phyloP scores from a whole-genome alignment of 2,329 filamentous ascomycete genomes.

The Apiospora aurea region DNA sequence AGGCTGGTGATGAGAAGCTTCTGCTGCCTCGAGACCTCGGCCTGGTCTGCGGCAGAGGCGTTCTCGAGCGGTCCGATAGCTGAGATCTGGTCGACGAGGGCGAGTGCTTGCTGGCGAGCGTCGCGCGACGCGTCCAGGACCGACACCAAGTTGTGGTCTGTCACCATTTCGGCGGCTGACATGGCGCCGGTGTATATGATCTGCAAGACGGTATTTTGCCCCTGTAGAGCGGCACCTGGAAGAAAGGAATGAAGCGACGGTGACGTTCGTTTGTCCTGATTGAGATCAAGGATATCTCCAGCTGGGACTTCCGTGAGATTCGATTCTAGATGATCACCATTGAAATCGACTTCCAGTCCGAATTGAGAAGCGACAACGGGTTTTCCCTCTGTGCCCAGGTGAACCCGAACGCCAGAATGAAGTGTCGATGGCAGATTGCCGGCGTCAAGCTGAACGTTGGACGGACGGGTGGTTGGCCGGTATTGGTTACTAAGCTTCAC shows the following conservation, averaged over 20 bases:
- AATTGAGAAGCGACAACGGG: not conserved
- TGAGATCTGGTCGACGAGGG: constrained; percentile 63
- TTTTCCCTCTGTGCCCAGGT: not conserved
- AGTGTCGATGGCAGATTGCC: not conserved
- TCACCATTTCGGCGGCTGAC: constrained; percentile 66
- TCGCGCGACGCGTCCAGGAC: constrained; percentile 77
- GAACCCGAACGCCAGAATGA: not conserved
- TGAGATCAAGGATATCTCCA: not conserved
- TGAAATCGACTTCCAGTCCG: not conserved
- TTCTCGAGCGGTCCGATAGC: constrained; percentile 52
- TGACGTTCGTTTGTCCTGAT: not conserved
- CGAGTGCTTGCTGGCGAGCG: constrained; percentile 74
- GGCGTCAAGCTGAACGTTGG: constrained; percentile 1
- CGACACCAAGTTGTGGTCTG: constrained; percentile 68
- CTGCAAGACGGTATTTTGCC: not conserved
- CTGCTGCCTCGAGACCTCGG: constrained; percentile 75
- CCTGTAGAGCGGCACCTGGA: not conserved
- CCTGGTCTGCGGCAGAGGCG: constrained; percentile 56
- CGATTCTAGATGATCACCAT: not conserved
- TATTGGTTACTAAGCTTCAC: constrained; percentile 10
- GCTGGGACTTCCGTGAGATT: not conserved
- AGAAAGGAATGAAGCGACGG: not conserved
- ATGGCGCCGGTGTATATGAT: constrained; percentile 43
- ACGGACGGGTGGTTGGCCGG: not conserved
- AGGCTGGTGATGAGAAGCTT: constrained; percentile 82